phyloP scores from a whole-genome alignment of 2,329 filamentous ascomycete genomes.

The Capronia epimyces region DNA sequence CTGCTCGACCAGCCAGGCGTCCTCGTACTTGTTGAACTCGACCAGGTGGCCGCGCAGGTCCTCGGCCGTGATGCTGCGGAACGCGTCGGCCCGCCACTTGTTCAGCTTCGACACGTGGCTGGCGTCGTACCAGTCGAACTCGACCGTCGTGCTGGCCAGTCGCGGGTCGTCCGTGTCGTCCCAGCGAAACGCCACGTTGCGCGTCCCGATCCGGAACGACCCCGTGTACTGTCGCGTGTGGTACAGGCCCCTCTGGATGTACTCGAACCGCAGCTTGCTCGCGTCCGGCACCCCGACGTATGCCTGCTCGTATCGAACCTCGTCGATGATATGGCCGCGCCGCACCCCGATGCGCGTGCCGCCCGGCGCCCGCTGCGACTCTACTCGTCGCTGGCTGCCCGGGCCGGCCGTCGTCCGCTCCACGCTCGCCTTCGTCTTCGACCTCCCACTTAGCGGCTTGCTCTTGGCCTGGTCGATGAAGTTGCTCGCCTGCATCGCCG shows the following conservation, averaged over 20 bases:
- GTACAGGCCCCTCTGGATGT: slow-evolving; percentile 14
- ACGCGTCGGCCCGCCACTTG: slow-evolving; percentile 7
- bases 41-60: not conserved
- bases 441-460: no score
- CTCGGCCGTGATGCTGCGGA: not conserved
- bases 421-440: no score
- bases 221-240: slow-evolving; percentile 1
- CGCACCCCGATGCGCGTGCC: not conserved
- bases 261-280: slow-evolving; percentile 16
- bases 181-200: slow-evolving; percentile 3
- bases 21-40: slow-evolving; percentile 31
- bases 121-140: slow-evolving; percentile 19
- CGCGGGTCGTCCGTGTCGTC: not conserved
- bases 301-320: not conserved
- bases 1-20: slow-evolving; percentile 11
- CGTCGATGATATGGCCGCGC: slow-evolving; percentile 4
- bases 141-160: not conserved
- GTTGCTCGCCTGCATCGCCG: no score
- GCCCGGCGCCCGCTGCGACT: no score
- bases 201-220: not conserved
- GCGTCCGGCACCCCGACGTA: slow-evolving; percentile 1
- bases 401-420: no score
- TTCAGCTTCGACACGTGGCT: slow-evolving; percentile 13
- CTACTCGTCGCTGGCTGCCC: no score
- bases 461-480: no score